Evolutionary conservation across 1,284 basidiomycete species (phyloP).

Genomic region (Fomitopsis palustris): DNA sequence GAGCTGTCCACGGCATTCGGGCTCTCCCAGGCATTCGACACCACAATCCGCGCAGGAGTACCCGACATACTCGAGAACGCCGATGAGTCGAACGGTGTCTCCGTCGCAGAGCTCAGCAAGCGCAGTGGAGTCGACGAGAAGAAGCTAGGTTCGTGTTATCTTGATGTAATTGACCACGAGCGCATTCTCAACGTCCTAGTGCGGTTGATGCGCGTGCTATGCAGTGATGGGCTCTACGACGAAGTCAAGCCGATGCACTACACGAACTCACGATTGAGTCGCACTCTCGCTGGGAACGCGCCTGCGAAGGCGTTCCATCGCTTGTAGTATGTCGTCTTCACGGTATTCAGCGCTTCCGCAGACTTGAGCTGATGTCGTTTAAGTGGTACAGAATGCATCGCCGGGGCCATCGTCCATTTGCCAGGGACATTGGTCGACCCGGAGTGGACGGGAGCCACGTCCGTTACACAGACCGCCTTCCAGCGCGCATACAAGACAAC

Average conservation of each 20-base stretch:
- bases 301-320: neutral
- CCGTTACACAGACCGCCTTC: constrained; percentile 5
- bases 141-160: constrained; percentile 8
- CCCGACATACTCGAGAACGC: constrained; percentile 12
- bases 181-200: neutral
- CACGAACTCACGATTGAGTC: constrained; percentile 9
- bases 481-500: constrained; percentile 1
- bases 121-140: constrained; percentile 5
- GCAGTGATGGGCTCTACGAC: constrained; percentile 8
- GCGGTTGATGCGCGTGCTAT: constrained; percentile 4
- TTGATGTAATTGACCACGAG: neutral
- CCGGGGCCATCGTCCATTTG: constrained; percentile 1
- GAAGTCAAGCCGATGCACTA: constrained; percentile 8
- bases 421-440: constrained; percentile 10
- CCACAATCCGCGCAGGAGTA: constrained; percentile 10
- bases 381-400: neutral
- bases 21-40: constrained; percentile 12
- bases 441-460: constrained; percentile 1
- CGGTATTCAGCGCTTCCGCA: neutral
- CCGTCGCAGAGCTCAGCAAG: constrained; percentile 4
- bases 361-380: neutral
- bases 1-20: constrained; percentile 8
- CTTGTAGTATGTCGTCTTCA: neutral
- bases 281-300: constrained; percentile 3
- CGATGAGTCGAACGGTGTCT: constrained; percentile 7